phyloP scores from a whole-genome alignment of 23 red algal species.

The Gracilaria caudata region DNA sequence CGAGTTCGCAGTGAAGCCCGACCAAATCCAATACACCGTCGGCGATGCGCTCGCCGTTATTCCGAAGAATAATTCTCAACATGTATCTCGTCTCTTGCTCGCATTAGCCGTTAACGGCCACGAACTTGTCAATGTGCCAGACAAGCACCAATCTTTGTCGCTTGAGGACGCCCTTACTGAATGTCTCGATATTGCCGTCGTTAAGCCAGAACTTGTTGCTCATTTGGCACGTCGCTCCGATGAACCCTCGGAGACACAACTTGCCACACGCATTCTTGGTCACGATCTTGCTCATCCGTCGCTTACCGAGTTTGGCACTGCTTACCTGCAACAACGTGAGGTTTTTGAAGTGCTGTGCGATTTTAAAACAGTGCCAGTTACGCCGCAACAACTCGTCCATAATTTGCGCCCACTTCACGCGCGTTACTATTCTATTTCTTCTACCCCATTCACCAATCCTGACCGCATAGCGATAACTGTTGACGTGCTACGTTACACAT shows the following conservation, averaged over 20 bases:
- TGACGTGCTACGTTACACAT: constrained; percentile 72
- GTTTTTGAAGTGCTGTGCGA: constrained; percentile 76
- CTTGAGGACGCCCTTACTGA: constrained; percentile 55
- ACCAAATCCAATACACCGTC: constrained; percentile 58
- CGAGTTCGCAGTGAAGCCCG: constrained; percentile 58
- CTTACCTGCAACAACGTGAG: constrained; percentile 55
- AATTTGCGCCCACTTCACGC: constrained; percentile 79
- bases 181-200: constrained; percentile 41
- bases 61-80: constrained; percentile 68
- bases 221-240: constrained; percentile 8
- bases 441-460: constrained; percentile 62
- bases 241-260: constrained; percentile 11
- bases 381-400: constrained; percentile 64
- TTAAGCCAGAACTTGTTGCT: constrained; percentile 39
- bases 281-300: neutral
- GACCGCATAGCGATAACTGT: constrained; percentile 81
- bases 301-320: constrained; percentile 21
- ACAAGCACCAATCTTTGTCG: neutral
- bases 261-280: constrained; percentile 49
- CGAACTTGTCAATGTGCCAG: constrained; percentile 46
- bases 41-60: constrained; percentile 91
- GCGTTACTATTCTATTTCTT: constrained; percentile 96
- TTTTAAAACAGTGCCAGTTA: constrained; percentile 62
- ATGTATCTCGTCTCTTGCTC: constrained; percentile 69
- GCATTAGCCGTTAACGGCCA: constrained; percentile 74